phyloP scores from a whole-genome alignment of 2,329 filamentous ascomycete genomes.

The Magnaporthales sp. region DNA sequence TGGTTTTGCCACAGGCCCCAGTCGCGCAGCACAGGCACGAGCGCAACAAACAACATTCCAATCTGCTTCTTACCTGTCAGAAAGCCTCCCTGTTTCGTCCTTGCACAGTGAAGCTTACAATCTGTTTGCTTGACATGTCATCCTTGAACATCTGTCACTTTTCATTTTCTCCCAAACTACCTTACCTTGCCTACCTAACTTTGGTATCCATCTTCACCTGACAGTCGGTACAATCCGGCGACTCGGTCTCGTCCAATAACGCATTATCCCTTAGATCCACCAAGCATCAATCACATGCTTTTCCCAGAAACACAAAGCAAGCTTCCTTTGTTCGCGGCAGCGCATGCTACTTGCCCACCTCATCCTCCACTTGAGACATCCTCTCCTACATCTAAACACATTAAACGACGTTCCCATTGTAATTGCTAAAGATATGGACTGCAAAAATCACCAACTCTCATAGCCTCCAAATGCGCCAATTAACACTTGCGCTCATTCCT shows the following conservation, averaged over 20 bases:
- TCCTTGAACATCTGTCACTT: background rate
- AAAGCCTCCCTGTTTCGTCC: background rate
- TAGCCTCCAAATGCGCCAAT: background rate
- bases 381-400: background rate
- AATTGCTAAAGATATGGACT: background rate
- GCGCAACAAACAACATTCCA: background rate
- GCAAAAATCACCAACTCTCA: background rate
- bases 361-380: background rate
- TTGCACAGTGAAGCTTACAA: background rate
- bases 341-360: background rate
- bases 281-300: background rate
- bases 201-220: background rate
- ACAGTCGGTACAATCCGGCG: background rate
- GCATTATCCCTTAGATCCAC: constrained; percentile 1
- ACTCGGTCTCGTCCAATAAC: background rate
- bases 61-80: background rate
- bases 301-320: background rate
- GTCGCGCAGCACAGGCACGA: background rate
- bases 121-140: background rate
- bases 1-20: background rate
- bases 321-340: background rate
- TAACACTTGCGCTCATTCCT: background rate
- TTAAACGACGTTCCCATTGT: background rate
- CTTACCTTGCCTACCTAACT: too few relatives aligned
- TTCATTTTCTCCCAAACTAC: background rate